These are phyloP conservation scores for Saccharomyces pastorianus DNA, from an alignment of 1,139 yeast genomes.

Conservation along the genomic window DNA sequence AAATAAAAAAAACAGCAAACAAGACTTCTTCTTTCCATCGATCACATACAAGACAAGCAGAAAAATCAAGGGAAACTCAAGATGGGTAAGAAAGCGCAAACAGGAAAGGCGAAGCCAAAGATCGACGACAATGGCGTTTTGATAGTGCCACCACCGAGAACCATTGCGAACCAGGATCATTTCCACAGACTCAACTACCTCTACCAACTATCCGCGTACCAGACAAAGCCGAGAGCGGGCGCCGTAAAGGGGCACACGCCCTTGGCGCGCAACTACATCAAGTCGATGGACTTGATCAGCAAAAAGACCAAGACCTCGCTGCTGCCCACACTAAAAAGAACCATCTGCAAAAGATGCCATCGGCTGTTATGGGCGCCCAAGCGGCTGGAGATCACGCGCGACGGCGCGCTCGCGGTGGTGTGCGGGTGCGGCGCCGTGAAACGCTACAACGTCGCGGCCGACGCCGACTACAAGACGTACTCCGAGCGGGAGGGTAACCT, in stretches of 20 bases:
- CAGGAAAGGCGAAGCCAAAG: not conserved
- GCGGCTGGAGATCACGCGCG: not conserved
- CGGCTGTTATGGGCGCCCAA: conserved; percentile 9
- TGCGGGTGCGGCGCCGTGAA: conserved; percentile 24
- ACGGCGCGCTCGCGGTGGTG: conserved; percentile 9
- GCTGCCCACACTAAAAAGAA: conserved; percentile 25
- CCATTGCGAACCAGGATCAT: conserved; percentile 23
- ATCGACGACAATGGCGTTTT: conserved; percentile 18
- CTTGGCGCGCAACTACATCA: conserved; percentile 20
- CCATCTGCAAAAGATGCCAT: conserved; percentile 25
- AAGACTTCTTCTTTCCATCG: not conserved
- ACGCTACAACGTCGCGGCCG: conserved; percentile 21
- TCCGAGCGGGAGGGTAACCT: conserved; percentile 19
- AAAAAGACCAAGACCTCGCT: conserved; percentile 24
- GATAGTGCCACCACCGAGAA: conserved; percentile 18
- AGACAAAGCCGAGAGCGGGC: conserved; percentile 11
- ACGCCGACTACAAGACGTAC: conserved; percentile 17
- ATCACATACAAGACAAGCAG: not conserved
- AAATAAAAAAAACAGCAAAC: not conserved
- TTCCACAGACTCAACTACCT: conserved; percentile 27
- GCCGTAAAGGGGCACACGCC: conserved; percentile 5
- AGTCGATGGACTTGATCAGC: conserved; percentile 21
- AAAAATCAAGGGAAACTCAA: not conserved
- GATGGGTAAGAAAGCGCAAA: not conserved
- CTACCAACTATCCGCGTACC: conserved; percentile 21